Evolutionary conservation across 805 yeast species (phyloP).

Genomic region (Candida peoriensis): DNA sequence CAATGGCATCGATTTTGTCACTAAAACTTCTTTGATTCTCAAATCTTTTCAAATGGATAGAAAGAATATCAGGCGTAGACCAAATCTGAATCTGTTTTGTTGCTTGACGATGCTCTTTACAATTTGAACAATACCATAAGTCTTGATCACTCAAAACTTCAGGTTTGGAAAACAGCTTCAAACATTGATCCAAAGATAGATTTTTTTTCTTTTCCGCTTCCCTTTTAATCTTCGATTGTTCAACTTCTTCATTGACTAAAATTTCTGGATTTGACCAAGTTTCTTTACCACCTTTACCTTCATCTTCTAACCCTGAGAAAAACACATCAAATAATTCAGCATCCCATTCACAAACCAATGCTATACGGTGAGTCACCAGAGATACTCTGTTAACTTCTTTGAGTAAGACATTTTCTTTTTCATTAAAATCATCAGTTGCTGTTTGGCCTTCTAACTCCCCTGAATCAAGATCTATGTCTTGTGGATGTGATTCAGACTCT

Average conservation of each 20-base stretch:
- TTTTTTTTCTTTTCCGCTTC: slow-evolving; percentile 29
- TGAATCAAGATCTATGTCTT: too few relatives aligned
- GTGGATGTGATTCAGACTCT: too few relatives aligned
- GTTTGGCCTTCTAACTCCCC: too few relatives aligned
- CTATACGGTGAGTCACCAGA: slow-evolving; percentile 20
- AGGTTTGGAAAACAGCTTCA: slow-evolving; percentile 67
- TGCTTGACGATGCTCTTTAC: slow-evolving; percentile 87
- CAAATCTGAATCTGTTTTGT: slow-evolving; percentile 87
- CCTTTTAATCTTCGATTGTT: slow-evolving; percentile 33
- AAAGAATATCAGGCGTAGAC: slow-evolving; percentile 88
- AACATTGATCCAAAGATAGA: slow-evolving; percentile 67
- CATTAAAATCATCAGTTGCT: too few relatives aligned
- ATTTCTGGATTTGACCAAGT: slow-evolving; percentile 52
- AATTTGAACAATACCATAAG: slow-evolving; percentile 88
- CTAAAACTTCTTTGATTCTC: slow-evolving; percentile 79
- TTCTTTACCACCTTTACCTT: slow-evolving; percentile 41
- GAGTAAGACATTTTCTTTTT: too few relatives aligned
- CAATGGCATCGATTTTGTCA: slow-evolving; percentile 81
- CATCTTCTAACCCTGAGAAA: slow-evolving; percentile 44
- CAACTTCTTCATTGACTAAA: slow-evolving; percentile 51
- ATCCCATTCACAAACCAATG: slow-evolving; percentile 67
- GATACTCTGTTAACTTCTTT: background rate
- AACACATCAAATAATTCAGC: slow-evolving; percentile 41
- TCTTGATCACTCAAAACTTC: slow-evolving; percentile 87
- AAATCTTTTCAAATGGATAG: slow-evolving; percentile 87